Conservation (phyloP, 768 basidiomycete genomes). For the Cytidiella melzeri region DNA sequence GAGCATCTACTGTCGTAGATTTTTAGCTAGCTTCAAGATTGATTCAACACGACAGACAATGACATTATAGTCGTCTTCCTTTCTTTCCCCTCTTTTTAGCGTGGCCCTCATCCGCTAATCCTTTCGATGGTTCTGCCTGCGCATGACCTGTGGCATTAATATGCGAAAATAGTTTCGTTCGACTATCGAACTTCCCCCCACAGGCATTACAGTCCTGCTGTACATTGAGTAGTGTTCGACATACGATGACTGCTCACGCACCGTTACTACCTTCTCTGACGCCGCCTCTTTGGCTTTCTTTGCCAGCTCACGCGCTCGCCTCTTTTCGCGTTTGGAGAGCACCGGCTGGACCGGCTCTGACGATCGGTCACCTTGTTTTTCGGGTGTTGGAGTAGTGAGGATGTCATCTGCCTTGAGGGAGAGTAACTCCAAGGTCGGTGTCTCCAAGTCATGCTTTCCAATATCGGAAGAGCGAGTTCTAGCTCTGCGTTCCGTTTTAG, state of each 20-base stretch:
- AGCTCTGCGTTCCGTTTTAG: conserved; percentile 10
- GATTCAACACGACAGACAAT: neutral
- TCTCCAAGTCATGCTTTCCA: neutral
- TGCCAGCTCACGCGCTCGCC: conserved; percentile 65
- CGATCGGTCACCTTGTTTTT: conserved; percentile 3
- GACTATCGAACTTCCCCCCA: conserved; percentile 51
- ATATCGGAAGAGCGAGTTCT: neutral
- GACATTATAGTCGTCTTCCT: conserved; percentile 23
- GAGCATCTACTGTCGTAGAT: too few species aligned
- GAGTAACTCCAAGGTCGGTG: neutral
- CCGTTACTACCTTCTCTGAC: conserved; percentile 22
- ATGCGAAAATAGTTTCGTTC: conserved; percentile 71
- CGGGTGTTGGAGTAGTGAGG: too few species aligned
- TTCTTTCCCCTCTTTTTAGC: conserved; percentile 31
- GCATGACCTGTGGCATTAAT: conserved; percentile 71
- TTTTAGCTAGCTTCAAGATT: too few species aligned
- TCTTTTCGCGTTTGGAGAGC: conserved; percentile 75
- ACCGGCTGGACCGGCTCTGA: conserved; percentile 18
- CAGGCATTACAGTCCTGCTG: conserved; percentile 63
- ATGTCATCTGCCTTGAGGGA: neutral
- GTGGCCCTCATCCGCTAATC: conserved; percentile 17
- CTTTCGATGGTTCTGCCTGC: too few species aligned
- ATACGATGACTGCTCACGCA: too few species aligned
- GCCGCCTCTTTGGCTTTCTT: conserved; percentile 49
- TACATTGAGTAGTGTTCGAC: conserved; percentile 4